These are phyloP conservation scores for Helminthosporium solani DNA, from an alignment of 2,329 filamentous ascomycete species.

Conservation along the genomic window DNA sequence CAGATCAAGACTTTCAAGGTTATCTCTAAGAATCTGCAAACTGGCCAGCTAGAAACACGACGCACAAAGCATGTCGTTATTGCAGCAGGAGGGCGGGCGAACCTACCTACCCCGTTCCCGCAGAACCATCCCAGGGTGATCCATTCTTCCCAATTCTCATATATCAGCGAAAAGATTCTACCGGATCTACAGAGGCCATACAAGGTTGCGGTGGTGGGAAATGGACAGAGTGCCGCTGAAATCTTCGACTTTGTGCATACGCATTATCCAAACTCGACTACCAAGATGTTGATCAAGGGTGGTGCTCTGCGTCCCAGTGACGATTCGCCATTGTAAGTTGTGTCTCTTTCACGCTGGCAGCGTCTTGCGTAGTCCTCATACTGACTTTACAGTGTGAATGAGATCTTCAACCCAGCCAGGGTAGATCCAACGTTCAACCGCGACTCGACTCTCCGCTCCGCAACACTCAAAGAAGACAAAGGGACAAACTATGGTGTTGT, in stretches of 20 bases:
- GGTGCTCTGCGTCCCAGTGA: constrained; percentile 86
- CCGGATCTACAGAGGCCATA: constrained; percentile 59
- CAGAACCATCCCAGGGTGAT: constrained; percentile 71
- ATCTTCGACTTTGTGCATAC: constrained; percentile 87
- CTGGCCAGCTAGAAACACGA: constrained; percentile 55
- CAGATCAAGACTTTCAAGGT: constrained; percentile 68
- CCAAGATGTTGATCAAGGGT: constrained; percentile 76
- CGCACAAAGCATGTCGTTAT: constrained; percentile 69
- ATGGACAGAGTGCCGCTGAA: constrained; percentile 90
- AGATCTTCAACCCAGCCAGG: constrained; percentile 88
- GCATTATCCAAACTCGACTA: constrained; percentile 78
- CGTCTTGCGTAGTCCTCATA: background rate
- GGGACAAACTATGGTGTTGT: constrained; percentile 95
- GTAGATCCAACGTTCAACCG: constrained; percentile 75
- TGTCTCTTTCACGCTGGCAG: background rate
- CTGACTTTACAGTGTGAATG: constrained; percentile 70
- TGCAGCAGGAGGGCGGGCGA: constrained; percentile 67
- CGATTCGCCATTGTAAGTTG: constrained; percentile 86
- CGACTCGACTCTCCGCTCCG: constrained; percentile 61
- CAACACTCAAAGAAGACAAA: constrained; percentile 66
- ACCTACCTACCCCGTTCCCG: constrained; percentile 70
- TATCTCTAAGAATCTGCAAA: constrained; percentile 61
- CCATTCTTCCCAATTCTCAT: constrained; percentile 85
- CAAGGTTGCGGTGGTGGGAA: constrained; percentile 81
- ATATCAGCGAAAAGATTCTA: constrained; percentile 62